These are phyloP conservation scores for Coemansia sp. DNA, from an alignment of 192 early-diverging fungal species.

Conservation along the genomic window DNA sequence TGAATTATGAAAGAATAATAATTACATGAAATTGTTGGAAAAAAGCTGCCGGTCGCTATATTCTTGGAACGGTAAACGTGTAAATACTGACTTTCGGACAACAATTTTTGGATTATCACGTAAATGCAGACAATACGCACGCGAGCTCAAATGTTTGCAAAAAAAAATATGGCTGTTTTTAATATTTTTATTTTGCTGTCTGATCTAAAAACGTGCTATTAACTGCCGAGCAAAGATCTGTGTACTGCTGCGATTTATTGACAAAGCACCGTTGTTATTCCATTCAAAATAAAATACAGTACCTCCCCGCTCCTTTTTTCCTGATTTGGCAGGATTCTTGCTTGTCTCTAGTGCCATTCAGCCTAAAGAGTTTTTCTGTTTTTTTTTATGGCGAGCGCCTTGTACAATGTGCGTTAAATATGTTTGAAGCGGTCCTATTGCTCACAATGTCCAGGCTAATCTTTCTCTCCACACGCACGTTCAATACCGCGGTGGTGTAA, in stretches of 20 bases:
- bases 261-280: not conserved
- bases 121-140: not conserved
- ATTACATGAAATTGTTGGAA: not conserved
- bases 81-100: not conserved
- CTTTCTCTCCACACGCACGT: not conserved
- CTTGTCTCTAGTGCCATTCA: not conserved
- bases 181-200: not conserved
- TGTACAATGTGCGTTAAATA: not conserved
- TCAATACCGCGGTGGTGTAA: not conserved
- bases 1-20: not conserved
- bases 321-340: not conserved
- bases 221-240: not conserved
- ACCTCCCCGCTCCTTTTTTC: not conserved
- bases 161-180: not conserved
- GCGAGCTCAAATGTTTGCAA: not conserved
- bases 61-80: too few species aligned
- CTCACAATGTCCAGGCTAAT: not conserved
- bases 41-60: too few species aligned
- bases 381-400: not conserved
- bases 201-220: not conserved
- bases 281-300: not conserved
- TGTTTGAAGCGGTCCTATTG: not conserved
- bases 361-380: not conserved
- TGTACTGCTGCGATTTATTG: not conserved
- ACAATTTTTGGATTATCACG: not conserved